Percentiles rank a stretch among this genome's conserved stretches.
phyloP scores from a whole-genome alignment of 176 grass and related monocot species.

The Avena eriantha region DNA sequence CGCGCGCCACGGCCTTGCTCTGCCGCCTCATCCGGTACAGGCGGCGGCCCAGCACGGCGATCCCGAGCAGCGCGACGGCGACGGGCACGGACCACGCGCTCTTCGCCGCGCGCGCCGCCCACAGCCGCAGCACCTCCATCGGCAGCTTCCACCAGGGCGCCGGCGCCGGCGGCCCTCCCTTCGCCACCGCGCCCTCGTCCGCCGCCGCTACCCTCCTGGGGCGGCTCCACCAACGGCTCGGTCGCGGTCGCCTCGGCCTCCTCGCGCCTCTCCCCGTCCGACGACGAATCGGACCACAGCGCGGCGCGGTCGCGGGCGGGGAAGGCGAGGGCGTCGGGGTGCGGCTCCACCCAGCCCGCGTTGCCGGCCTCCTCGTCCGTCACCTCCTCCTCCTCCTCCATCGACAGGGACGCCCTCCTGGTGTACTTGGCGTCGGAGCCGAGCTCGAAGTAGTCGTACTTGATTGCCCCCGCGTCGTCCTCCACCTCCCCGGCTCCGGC shows the following conservation, averaged over 20 bases:
- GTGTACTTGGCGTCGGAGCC: conserved; percentile 57
- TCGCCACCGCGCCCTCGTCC: conserved; percentile 32
- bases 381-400: conserved; percentile 33
- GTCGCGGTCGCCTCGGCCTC: conserved; percentile 18
- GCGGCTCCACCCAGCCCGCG: conserved; percentile 78
- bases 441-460: conserved; percentile 87
- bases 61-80: conserved; percentile 73
- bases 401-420: conserved; percentile 38
- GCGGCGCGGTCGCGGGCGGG: conserved; percentile 51
- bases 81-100: conserved; percentile 80
- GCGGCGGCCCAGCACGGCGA: conserved; percentile 73
- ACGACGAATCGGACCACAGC: conserved; percentile 76
- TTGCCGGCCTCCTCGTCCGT: conserved; percentile 42
- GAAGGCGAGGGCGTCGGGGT: conserved; percentile 64
- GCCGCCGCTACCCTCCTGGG: conserved; percentile 16
- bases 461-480: conserved; percentile 71
- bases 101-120: conserved; percentile 56
- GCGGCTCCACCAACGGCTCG: conserved; percentile 37
- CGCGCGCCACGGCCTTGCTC: conserved; percentile 62
- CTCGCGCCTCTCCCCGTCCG: conserved; percentile 58
- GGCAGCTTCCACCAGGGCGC: conserved; percentile 81
- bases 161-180: conserved; percentile 39
- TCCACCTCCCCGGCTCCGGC: conserved; percentile 28
- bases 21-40: conserved; percentile 67
- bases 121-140: conserved; percentile 70